Percentiles rank a stretch among this genome's conserved stretches.
These are phyloP conservation scores for Hansfordia pulvinata DNA, from an alignment of 2,329 filamentous ascomycete species.

Conservation along the genomic window DNA sequence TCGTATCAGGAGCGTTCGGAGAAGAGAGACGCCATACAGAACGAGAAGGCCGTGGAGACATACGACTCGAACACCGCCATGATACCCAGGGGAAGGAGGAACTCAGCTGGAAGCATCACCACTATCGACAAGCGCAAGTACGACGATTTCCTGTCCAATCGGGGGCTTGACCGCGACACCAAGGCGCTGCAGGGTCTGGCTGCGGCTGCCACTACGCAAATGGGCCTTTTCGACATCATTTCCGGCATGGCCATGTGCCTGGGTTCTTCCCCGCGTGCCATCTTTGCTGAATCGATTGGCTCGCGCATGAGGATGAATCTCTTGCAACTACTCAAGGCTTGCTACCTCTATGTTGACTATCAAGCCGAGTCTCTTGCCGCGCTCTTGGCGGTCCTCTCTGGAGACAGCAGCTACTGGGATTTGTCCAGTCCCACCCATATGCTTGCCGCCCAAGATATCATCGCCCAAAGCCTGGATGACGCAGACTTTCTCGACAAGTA, in stretches of 20 bases:
- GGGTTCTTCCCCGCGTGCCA: slow-evolving; percentile 28
- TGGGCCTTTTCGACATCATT: slow-evolving; percentile 39
- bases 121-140: slow-evolving; percentile 47
- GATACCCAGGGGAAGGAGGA: slow-evolving; percentile 31
- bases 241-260: slow-evolving; percentile 32
- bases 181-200: slow-evolving; percentile 37
- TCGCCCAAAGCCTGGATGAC: slow-evolving; percentile 35
- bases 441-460: slow-evolving; percentile 21
- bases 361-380: slow-evolving; percentile 56
- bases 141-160: slow-evolving; percentile 40
- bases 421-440: slow-evolving; percentile 25
- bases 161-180: slow-evolving; percentile 35
- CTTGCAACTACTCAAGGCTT: slow-evolving; percentile 57
- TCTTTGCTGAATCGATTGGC: slow-evolving; percentile 40
- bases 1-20: slow-evolving; percentile 50
- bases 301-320: slow-evolving; percentile 51
- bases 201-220: slow-evolving; percentile 30
- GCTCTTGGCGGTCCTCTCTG: slow-evolving; percentile 49
- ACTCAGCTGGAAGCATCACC: slow-evolving; percentile 47
- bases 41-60: slow-evolving; percentile 43
- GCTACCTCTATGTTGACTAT: slow-evolving; percentile 56
- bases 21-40: slow-evolving; percentile 40
- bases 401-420: slow-evolving; percentile 39
- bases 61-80: slow-evolving; percentile 33
- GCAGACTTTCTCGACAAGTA: slow-evolving; percentile 40